phyloP scores from a whole-genome alignment of 2,329 filamentous ascomycete species.

The Venturia nashicola region DNA sequence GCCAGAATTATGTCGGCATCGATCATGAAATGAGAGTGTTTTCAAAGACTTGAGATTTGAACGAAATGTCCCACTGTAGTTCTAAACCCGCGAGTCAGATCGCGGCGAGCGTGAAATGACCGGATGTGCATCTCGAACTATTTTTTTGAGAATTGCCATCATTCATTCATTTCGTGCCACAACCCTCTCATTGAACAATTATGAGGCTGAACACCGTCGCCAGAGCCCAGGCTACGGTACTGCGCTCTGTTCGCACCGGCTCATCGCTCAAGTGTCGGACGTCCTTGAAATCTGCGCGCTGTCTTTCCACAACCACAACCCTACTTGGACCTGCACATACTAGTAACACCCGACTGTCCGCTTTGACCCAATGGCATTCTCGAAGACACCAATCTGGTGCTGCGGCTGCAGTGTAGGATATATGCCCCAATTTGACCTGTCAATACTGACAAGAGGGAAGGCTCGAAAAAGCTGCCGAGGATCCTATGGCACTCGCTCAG shows the following conservation, averaged over 20 bases:
- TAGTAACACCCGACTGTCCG: neutral
- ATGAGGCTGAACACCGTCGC: constrained; percentile 13
- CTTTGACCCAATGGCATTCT: constrained; percentile 13
- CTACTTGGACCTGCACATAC: constrained; percentile 3
- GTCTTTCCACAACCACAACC: constrained; percentile 10
- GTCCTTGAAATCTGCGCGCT: constrained; percentile 9
- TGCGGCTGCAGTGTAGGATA: constrained; percentile 17
- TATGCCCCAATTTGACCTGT: neutral
- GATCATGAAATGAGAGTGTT: neutral
- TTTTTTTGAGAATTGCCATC: neutral
- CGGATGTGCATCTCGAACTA: neutral
- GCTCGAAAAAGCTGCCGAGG: constrained; percentile 43
- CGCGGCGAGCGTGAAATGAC: neutral
- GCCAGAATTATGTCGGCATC: neutral
- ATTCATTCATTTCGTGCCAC: neutral
- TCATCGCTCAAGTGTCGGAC: constrained; percentile 9
- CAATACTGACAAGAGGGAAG: neutral
- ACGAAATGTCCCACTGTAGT: neutral
- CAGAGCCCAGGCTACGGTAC: constrained; percentile 12
- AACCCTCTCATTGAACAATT: neutral
- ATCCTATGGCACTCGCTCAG: constrained; percentile 45
- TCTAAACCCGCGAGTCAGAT: neutral
- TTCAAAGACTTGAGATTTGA: neutral
- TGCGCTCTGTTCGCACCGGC: constrained; percentile 13
- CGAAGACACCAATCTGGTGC: constrained; percentile 16